phyloP scores from a whole-genome alignment of 345 rosid species.

The Rhizophora apiculata region DNA sequence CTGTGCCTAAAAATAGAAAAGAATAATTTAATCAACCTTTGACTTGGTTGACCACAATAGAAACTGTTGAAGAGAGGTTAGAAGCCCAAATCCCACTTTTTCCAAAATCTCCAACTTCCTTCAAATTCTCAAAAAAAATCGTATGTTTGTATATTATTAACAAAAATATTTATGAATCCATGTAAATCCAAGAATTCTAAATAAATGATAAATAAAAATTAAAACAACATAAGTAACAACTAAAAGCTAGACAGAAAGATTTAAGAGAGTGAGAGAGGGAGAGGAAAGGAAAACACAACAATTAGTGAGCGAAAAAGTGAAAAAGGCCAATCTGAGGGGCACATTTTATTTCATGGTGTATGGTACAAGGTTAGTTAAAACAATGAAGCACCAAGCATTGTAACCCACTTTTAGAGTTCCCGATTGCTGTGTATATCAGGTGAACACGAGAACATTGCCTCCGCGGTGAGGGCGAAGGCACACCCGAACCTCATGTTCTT shows the following conservation, averaged over 20 bases:
- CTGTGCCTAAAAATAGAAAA: no score
- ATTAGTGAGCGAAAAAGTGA: constrained; percentile 18
- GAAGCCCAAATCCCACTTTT: no score
- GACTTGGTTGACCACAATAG: no score
- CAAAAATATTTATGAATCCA: neutral
- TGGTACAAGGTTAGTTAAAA: constrained; percentile 32
- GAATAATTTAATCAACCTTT: no score
- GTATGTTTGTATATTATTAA: neutral
- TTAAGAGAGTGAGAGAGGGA: neutral
- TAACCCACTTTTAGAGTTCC: constrained; percentile 16
- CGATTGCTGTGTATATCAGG: constrained; percentile 35
- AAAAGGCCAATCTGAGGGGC: constrained; percentile 10
- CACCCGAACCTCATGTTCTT: constrained; percentile 27
- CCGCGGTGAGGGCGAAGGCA: constrained; percentile 43
- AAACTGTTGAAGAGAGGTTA: neutral
- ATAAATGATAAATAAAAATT: constrained; percentile 4
- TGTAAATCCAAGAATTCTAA: neutral
- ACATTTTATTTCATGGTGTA: constrained; percentile 21
- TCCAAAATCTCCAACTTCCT: neutral
- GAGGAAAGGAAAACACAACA: constrained; percentile 13
- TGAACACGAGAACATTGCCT: constrained; percentile 73
- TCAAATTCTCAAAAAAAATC: neutral
- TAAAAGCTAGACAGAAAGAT: constrained; percentile 9
- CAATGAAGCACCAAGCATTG: constrained; percentile 28
- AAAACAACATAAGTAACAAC: constrained; percentile 13